Conservation (phyloP, 768 basidiomycete genomes). For the Lactarius vividus region DNA sequence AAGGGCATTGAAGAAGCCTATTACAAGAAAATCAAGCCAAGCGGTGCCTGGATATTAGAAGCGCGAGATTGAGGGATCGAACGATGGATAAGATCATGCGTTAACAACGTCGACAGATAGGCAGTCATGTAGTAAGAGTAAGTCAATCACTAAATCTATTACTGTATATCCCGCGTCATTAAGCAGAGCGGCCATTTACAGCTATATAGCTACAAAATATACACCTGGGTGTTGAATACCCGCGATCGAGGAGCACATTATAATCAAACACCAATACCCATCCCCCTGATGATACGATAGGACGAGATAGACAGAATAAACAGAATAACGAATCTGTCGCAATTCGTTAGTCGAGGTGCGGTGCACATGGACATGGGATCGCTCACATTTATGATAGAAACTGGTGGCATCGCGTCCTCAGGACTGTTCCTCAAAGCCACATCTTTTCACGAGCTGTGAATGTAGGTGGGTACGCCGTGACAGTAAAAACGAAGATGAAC, state of each 20-base stretch:
- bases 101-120: not conserved
- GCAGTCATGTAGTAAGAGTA: conserved; percentile 5
- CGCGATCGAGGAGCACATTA: conserved; percentile 20
- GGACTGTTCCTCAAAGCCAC: conserved; percentile 63
- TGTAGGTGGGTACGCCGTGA: conserved; percentile 4
- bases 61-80: conserved; percentile 47
- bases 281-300: conserved; percentile 1
- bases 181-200: conserved; percentile 15
- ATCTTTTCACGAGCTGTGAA: conserved; percentile 68
- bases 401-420: conserved; percentile 20
- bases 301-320: conserved; percentile 8
- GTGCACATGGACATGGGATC: not conserved
- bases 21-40: conserved; percentile 86
- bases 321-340: not conserved
- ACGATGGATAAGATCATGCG: conserved; percentile 1
- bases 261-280: conserved; percentile 20
- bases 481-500: conserved; percentile 26
- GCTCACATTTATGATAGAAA: conserved; percentile 18
- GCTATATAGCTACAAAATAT: conserved; percentile 26
- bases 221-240: conserved; percentile 18
- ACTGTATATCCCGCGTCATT: conserved; percentile 17
- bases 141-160: conserved; percentile 15
- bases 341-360: conserved; percentile 12
- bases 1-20: conserved; percentile 65
- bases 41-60: conserved; percentile 86